phyloP scores from a whole-genome alignment of 306 rosid genomes.

The Abrus precatorius region DNA sequence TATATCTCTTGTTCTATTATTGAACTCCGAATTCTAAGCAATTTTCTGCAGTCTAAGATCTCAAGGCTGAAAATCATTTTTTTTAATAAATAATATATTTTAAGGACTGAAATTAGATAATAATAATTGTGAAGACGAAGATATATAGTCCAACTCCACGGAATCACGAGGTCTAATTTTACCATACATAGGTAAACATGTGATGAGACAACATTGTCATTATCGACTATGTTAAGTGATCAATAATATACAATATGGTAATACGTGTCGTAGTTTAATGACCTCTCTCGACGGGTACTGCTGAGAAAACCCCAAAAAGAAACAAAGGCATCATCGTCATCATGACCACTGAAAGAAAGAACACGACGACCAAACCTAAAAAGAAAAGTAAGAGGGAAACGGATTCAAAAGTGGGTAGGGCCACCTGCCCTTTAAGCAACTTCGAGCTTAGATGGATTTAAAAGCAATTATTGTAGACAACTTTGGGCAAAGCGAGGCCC shows the following conservation, averaged over 20 bases:
- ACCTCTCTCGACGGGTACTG: conserved; percentile 9
- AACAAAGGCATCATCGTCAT: neutral
- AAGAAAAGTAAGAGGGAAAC: conserved; percentile 28
- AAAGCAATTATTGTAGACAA: conserved; percentile 34
- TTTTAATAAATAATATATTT: neutral
- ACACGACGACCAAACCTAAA: conserved; percentile 1
- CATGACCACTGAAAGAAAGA: neutral
- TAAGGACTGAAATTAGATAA: neutral
- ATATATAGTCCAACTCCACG: neutral
- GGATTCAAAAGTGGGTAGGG: neutral
- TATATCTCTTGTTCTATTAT: neutral
- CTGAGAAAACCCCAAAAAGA: conserved; percentile 41
- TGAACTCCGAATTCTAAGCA: neutral
- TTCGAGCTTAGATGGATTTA: conserved; percentile 14
- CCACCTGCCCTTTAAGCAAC: conserved; percentile 36
- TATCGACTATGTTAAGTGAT: neutral
- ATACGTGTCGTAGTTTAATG: conserved; percentile 36
- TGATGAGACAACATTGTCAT: conserved; percentile 36
- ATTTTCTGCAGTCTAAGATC: neutral
- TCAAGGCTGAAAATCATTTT: neutral
- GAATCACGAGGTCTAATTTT: neutral
- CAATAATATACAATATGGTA: neutral
- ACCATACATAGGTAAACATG: conserved; percentile 32
- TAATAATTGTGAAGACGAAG: neutral
- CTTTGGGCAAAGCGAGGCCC: conserved; percentile 32